Conservation (phyloP, 2,329 filamentous ascomycete genomes). For the Trichophyton benhamiae region DNA sequence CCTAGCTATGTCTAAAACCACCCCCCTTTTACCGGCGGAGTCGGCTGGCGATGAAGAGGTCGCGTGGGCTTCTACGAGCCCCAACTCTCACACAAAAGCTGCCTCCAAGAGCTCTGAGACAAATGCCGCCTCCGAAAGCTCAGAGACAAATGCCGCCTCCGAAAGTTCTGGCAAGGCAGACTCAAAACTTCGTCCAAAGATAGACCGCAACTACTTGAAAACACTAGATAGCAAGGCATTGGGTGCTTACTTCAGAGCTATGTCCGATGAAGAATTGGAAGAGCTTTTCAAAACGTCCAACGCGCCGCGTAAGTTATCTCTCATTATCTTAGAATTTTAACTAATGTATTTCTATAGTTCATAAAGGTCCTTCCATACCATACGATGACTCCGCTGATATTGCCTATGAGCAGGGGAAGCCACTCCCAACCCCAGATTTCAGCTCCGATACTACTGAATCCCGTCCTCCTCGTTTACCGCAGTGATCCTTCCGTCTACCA, state of each 20-base stretch:
- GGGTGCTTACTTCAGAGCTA: background rate
- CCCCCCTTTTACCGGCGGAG: background rate
- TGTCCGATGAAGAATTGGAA: background rate
- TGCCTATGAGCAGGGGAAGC: slow-evolving; percentile 1
- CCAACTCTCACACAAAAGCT: no score
- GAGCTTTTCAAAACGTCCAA: background rate
- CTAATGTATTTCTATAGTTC: background rate
- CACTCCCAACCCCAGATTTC: background rate
- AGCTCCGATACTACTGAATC: background rate
- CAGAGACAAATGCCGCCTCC: background rate
- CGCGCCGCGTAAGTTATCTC: background rate
- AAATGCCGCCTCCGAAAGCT: background rate
- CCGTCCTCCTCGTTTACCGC: no score
- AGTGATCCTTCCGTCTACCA: no score
- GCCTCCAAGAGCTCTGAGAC: background rate
- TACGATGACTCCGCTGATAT: background rate
- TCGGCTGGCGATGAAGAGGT: background rate
- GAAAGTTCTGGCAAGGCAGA: background rate
- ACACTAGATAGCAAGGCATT: background rate
- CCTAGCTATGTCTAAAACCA: background rate
- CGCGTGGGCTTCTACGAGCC: background rate
- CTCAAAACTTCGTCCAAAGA: background rate
- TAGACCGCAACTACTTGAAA: slow-evolving; percentile 1
- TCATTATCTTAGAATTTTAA: background rate
- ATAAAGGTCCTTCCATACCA: slow-evolving; percentile 1